Conservation (phyloP, 805 yeast genomes). For the Zygosaccharomyces siamensis region DNA sequence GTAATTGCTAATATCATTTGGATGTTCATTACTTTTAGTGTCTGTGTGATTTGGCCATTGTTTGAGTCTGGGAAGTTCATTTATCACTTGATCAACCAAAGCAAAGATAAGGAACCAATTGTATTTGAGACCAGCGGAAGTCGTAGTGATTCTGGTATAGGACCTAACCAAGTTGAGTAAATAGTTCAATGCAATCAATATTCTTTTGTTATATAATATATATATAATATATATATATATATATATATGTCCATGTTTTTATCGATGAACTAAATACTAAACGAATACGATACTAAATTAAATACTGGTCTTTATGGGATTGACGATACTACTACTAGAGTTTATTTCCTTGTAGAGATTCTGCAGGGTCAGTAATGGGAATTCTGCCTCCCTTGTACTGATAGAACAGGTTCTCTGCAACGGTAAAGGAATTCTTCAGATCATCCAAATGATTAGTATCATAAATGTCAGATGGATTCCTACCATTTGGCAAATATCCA, state of each 20-base stretch:
- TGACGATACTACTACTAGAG: not conserved
- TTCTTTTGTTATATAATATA: not conserved
- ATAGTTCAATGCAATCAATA: not conserved
- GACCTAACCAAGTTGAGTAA: not conserved
- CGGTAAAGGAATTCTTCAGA: conserved; percentile 7
- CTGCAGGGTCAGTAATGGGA: conserved; percentile 1
- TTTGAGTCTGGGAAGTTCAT: conserved; percentile 25
- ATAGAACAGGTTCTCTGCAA: conserved; percentile 17
- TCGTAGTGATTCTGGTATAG: not conserved
- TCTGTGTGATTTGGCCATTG: conserved; percentile 33
- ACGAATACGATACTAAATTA: not conserved
- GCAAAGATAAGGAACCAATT: not conserved
- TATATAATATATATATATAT: too few relatives aligned
- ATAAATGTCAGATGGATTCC: conserved; percentile 9
- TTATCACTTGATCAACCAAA: not conserved
- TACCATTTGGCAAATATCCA: conserved; percentile 11
- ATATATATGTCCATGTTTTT: too few relatives aligned
- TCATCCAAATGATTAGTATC: conserved; percentile 15
- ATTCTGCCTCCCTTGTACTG: conserved; percentile 11
- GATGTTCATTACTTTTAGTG: conserved; percentile 35
- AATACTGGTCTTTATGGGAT: not conserved
- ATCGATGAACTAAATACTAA: too few relatives aligned
- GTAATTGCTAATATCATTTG: conserved; percentile 35
- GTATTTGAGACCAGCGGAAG: not conserved
- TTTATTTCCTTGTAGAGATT: not conserved